phyloP scores from a whole-genome alignment of 768 basidiomycete genomes.

The Tylopilus sp. region DNA sequence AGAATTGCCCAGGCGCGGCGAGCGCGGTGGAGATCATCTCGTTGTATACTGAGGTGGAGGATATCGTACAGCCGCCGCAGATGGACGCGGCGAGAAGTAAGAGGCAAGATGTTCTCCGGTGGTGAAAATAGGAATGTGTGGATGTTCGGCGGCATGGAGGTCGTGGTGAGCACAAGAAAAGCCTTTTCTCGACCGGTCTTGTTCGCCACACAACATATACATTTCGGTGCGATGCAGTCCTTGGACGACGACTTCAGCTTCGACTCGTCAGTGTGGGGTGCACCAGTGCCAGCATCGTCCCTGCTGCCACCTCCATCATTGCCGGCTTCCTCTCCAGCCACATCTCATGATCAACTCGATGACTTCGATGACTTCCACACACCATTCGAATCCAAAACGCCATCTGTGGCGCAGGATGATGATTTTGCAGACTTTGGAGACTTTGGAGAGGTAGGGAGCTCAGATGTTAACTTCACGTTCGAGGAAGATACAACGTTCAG shows the following conservation, averaged over 20 bases:
- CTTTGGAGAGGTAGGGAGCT: conserved; percentile 63
- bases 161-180: background rate
- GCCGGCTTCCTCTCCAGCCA: conserved; percentile 26
- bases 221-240: conserved; percentile 17
- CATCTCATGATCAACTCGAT: conserved; percentile 40
- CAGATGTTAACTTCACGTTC: conserved; percentile 38
- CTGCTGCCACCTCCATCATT: conserved; percentile 22
- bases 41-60: conserved; percentile 66
- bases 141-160: conserved; percentile 22
- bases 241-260: conserved; percentile 77
- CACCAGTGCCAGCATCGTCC: conserved; percentile 35
- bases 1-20: conserved; percentile 72
- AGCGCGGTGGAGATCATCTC: conserved; percentile 61
- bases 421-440: conserved; percentile 89
- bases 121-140: conserved; percentile 63
- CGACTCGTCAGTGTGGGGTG: conserved; percentile 72
- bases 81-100: conserved; percentile 63
- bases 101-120: conserved; percentile 45
- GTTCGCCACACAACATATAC: conserved; percentile 10
- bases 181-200: background rate
- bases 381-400: conserved; percentile 44
- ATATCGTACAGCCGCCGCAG: conserved; percentile 73
- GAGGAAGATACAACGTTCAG: conserved; percentile 25
- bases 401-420: conserved; percentile 48
- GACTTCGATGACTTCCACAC: conserved; percentile 52